Percentiles rank a stretch among this genome's conserved stretches.
phyloP scores from a whole-genome alignment of 768 basidiomycete species.

The Lactifluus pinguis region DNA sequence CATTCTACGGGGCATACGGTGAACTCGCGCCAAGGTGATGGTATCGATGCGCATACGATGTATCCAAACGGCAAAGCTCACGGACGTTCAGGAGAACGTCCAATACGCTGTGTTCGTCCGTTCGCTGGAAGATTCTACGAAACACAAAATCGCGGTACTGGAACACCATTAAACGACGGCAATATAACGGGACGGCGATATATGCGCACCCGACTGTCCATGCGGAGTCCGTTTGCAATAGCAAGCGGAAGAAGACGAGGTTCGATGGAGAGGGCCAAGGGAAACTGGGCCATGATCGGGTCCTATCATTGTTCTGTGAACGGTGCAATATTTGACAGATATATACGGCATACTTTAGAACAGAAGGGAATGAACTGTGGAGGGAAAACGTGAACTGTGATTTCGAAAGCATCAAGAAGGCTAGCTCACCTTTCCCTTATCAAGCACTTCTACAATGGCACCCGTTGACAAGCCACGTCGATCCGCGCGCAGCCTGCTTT shows the following conservation, averaged over 20 bases:
- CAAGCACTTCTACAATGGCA: constrained; percentile 52
- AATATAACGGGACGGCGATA: background rate
- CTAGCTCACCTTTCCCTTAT: constrained; percentile 56
- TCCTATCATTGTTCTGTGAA: constrained; percentile 36
- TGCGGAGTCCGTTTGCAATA: constrained; percentile 61
- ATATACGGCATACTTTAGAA: constrained; percentile 39
- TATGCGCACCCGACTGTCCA: constrained; percentile 61
- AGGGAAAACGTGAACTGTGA: background rate
- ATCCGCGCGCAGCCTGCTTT: constrained; percentile 55
- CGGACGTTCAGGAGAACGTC: constrained; percentile 64
- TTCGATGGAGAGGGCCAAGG: constrained; percentile 68
- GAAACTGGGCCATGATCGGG: constrained; percentile 69
- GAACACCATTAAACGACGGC: background rate
- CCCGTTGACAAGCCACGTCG: constrained; percentile 55
- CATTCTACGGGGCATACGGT: constrained; percentile 41
- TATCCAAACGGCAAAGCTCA: constrained; percentile 61
- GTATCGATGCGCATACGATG: constrained; percentile 37
- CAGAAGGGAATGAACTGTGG: constrained; percentile 71
- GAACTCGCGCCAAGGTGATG: constrained; percentile 4
- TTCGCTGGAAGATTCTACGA: constrained; percentile 75
- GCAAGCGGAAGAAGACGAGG: constrained; percentile 66
- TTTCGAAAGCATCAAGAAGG: constrained; percentile 17
- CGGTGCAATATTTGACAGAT: background rate
- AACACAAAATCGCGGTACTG: constrained; percentile 84
- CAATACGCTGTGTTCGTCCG: constrained; percentile 44